Evolutionary conservation across 345 rosid genomes (phyloP).

Genomic region (Salix viminalis): DNA sequence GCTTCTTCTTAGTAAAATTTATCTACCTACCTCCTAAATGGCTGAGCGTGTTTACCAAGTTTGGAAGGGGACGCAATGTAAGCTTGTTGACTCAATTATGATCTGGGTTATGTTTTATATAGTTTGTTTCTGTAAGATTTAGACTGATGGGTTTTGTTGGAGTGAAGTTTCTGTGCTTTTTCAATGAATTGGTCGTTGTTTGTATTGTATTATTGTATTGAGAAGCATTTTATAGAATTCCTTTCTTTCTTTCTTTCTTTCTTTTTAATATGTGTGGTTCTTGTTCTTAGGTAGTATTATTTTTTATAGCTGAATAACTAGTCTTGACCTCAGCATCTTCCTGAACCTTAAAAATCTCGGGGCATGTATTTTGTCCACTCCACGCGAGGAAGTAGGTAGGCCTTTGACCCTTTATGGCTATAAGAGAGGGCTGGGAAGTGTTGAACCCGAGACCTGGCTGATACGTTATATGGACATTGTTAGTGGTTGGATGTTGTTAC

Average conservation of each 20-base stretch:
- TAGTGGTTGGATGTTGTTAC: background rate
- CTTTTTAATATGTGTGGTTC: background rate
- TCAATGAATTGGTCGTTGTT: background rate
- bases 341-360: background rate
- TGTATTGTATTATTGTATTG: background rate
- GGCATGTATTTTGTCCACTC: background rate
- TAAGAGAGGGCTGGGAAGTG: background rate
- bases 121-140: background rate
- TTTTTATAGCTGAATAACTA: background rate
- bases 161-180: background rate
- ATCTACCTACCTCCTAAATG: conserved; percentile 21
- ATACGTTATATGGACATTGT: background rate
- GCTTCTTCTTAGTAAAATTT: conserved; percentile 11
- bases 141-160: background rate
- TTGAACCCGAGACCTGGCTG: background rate
- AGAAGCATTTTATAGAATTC: background rate
- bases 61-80: conserved; percentile 56
- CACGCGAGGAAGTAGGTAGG: background rate
- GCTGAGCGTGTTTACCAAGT: conserved; percentile 43
- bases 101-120: conserved; percentile 12
- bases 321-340: background rate
- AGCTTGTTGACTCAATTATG: conserved; percentile 5
- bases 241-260: background rate
- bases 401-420: background rate
- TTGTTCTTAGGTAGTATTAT: background rate